These are phyloP conservation scores for Arthrocladium fulminans DNA, from an alignment of 2,329 filamentous ascomycete genomes.

Conservation along the genomic window DNA sequence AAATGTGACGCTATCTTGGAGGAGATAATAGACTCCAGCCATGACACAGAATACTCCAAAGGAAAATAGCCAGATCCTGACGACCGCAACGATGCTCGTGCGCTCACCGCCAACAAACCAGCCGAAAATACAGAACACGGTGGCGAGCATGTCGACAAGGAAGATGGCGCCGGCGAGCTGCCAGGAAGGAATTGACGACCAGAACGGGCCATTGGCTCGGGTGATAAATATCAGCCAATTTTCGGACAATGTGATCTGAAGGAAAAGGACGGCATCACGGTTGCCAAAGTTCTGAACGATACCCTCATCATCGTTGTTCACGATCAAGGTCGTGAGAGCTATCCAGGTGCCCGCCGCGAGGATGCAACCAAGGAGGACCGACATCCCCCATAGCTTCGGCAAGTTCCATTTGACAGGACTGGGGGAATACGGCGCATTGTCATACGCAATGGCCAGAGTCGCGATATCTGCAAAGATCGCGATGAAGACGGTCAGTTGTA, in stretches of 20 bases:
- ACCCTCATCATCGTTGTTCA: conserved; percentile 59
- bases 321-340: conserved; percentile 75
- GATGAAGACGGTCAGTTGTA: conserved; percentile 84
- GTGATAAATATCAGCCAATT: conserved; percentile 98
- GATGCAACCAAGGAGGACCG: conserved; percentile 69
- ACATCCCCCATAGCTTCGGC: conserved; percentile 90
- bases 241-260: conserved; percentile 82
- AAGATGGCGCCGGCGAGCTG: conserved; percentile 71
- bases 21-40: conserved; percentile 68
- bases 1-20: conserved; percentile 72
- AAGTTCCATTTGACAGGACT: conserved; percentile 91
- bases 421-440: conserved; percentile 80
- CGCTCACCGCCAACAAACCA: conserved; percentile 59
- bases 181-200: conserved; percentile 82
- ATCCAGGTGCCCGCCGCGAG: conserved; percentile 82
- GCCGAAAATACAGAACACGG: conserved; percentile 76
- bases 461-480: conserved; percentile 92
- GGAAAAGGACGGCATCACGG: conserved; percentile 73
- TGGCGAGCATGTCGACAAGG: conserved; percentile 73
- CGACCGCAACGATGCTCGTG: conserved; percentile 72
- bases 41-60: conserved; percentile 82
- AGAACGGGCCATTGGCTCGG: conserved; percentile 84
- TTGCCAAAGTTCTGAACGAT: conserved; percentile 85
- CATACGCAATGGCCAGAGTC: conserved; percentile 85
- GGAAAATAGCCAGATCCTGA: conserved; percentile 86